Conservation (phyloP, 2,329 filamentous ascomycete species). For the Phymatotrichopsis omnivora region DNA sequence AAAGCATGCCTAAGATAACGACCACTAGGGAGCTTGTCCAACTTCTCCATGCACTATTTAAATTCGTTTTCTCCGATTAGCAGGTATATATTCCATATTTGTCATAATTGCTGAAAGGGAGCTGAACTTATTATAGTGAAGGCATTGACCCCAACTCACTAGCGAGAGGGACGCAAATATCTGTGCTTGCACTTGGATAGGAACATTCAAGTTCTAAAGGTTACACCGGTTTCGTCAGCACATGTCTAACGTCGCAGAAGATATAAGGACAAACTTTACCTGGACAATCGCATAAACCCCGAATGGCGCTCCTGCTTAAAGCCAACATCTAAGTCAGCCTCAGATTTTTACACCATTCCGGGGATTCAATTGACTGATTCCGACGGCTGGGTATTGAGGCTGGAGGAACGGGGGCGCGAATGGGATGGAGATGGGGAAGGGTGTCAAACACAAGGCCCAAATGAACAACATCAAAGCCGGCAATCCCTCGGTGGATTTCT, state of each 20-base stretch:
- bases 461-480: conserved; percentile 28
- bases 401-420: background rate
- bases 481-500: conserved; percentile 25
- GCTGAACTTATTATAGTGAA: conserved; percentile 41
- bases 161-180: conserved; percentile 43
- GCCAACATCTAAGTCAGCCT: no score
- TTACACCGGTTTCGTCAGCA: background rate
- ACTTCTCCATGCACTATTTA: conserved; percentile 39
- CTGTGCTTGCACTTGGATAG: conserved; percentile 46
- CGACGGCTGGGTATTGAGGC: conserved; percentile 7
- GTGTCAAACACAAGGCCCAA: conserved; percentile 24
- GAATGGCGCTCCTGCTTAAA: conserved; percentile 26
- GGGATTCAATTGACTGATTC: no score
- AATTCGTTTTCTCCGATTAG: no score
- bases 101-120: background rate
- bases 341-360: no score
- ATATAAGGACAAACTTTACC: background rate
- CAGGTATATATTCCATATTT: no score
- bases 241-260: background rate
- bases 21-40: conserved; percentile 41
- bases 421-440: background rate
- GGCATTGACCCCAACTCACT: conserved; percentile 44
- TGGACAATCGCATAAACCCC: conserved; percentile 24
- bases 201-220: conserved; percentile 44
- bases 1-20: conserved; percentile 37